These are phyloP conservation scores for Elaphomyces granulatus DNA, from an alignment of 495 filamentous ascomycete species.

Conservation along the genomic window DNA sequence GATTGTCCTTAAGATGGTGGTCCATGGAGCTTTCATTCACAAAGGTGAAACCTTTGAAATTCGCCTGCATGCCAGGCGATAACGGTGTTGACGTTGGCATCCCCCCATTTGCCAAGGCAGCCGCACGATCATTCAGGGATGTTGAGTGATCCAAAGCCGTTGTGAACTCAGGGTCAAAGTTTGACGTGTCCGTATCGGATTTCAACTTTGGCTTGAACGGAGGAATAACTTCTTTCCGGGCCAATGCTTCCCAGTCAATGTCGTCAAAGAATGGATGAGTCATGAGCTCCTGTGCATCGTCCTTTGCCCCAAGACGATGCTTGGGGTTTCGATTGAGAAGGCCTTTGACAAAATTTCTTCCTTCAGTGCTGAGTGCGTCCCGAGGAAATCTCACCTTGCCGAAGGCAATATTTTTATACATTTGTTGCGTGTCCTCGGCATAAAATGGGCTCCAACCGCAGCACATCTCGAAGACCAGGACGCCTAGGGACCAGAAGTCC, in stretches of 20 bases:
- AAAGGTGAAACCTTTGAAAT: conserved; percentile 96
- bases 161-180: conserved; percentile 98
- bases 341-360: conserved; percentile 95
- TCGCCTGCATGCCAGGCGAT: conserved; percentile 89
- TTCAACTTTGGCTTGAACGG: conserved; percentile 97
- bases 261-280: conserved; percentile 88
- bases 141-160: conserved; percentile 75
- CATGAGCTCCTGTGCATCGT: conserved; percentile 91
- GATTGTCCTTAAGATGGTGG: conserved; percentile 57
- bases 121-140: conserved; percentile 78
- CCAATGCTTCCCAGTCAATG: conserved; percentile 76
- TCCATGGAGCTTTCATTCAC: conserved; percentile 95
- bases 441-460: conserved; percentile 99
- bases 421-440: conserved; percentile 96
- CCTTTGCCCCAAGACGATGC: conserved; percentile 79
- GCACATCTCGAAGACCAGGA: conserved; percentile 98
- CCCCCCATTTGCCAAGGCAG: conserved; percentile 55
- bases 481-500: conserved; percentile 97
- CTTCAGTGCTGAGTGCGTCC: conserved; percentile 85
- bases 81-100: conserved; percentile 76
- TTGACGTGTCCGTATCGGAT: conserved; percentile 87
- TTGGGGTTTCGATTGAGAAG: conserved; percentile 93
- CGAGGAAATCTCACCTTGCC: conserved; percentile 94
- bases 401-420: conserved; percentile 99
- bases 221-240: conserved; percentile 83